phyloP scores from a whole-genome alignment of 345 rosid genomes.

The Hirschfeldia incana region DNA sequence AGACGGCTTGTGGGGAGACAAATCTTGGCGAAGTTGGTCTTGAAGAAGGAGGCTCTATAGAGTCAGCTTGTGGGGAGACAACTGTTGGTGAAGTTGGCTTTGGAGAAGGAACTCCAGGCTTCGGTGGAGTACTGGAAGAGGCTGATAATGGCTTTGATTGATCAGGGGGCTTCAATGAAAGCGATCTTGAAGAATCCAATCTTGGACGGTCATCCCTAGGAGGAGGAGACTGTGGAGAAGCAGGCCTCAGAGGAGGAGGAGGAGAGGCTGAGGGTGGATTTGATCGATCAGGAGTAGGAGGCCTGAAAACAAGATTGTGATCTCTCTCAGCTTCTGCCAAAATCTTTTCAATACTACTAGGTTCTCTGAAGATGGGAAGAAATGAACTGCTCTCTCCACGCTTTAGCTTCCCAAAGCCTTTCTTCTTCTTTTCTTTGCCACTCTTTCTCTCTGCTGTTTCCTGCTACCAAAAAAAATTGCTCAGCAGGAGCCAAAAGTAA shows the following conservation, averaged over 20 bases:
- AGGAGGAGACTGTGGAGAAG: neutral
- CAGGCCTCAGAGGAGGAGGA: neutral
- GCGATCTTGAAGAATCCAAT: neutral
- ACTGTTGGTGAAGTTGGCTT: neutral
- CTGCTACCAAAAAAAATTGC: slow-evolving; percentile 34
- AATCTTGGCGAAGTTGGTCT: neutral
- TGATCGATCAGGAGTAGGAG: slow-evolving; percentile 48
- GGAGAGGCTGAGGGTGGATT: slow-evolving; percentile 10
- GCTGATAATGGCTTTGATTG: neutral
- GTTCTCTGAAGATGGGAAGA: slow-evolving; percentile 82
- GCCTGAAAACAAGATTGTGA: slow-evolving; percentile 67
- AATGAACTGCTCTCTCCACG: slow-evolving; percentile 76
- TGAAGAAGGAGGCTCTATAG: neutral
- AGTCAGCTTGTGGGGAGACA: neutral
- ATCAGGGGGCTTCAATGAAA: neutral
- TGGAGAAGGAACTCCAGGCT: neutral
- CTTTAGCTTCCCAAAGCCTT: slow-evolving; percentile 58
- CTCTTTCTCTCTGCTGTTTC: slow-evolving; percentile 62
- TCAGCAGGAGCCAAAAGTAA: slow-evolving; percentile 20
- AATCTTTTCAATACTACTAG: slow-evolving; percentile 94
- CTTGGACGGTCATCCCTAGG: neutral
- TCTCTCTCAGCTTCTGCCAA: slow-evolving; percentile 93
- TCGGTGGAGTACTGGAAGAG: neutral
- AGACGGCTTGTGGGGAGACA: neutral
- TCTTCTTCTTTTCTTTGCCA: slow-evolving; percentile 76